Conservation (phyloP, 495 filamentous ascomycete genomes). For the Penicillium argentinense region DNA sequence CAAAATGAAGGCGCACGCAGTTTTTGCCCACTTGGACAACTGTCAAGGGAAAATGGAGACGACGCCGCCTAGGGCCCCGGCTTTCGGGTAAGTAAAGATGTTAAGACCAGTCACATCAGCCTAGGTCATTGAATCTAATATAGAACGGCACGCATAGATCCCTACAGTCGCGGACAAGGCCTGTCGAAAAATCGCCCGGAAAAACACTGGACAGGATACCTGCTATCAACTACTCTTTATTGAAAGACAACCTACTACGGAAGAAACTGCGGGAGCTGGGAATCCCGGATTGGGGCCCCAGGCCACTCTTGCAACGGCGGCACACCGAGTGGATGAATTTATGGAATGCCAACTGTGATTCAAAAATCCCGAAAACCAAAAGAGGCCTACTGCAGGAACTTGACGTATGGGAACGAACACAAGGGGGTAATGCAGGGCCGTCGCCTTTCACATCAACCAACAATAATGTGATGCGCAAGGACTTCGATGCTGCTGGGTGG, state of each 20-base stretch:
- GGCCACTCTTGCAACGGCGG: conserved; percentile 67
- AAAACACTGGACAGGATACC: conserved; percentile 63
- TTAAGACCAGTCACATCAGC: background rate
- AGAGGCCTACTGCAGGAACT: conserved; percentile 72
- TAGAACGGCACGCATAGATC: conserved; percentile 18
- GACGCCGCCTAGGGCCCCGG: conserved; percentile 8
- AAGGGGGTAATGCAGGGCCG: conserved; percentile 43
- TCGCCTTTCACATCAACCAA: conserved; percentile 22
- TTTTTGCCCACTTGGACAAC: conserved; percentile 77
- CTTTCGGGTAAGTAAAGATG: conserved; percentile 33
- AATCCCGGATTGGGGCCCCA: conserved; percentile 68
- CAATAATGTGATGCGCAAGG: conserved; percentile 66
- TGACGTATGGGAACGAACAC: conserved; percentile 79
- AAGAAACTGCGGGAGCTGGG: conserved; percentile 82
- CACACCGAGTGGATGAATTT: conserved; percentile 94
- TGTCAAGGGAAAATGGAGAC: conserved; percentile 30
- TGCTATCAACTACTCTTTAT: conserved; percentile 73
- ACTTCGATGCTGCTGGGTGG: conserved; percentile 81
- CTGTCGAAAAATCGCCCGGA: conserved; percentile 6
- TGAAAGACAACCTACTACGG: conserved; percentile 72
- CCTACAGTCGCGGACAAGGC: conserved; percentile 17
- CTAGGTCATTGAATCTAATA: conserved; percentile 10
- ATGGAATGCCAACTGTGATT: conserved; percentile 96
- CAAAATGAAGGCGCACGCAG: conserved; percentile 71
- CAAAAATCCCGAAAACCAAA: conserved; percentile 66